Percentiles rank a stretch among this genome's conserved stretches.
These are phyloP conservation scores for Rhododendron henanense DNA, from an alignment of 148 eudicot genomes.

Conservation along the genomic window DNA sequence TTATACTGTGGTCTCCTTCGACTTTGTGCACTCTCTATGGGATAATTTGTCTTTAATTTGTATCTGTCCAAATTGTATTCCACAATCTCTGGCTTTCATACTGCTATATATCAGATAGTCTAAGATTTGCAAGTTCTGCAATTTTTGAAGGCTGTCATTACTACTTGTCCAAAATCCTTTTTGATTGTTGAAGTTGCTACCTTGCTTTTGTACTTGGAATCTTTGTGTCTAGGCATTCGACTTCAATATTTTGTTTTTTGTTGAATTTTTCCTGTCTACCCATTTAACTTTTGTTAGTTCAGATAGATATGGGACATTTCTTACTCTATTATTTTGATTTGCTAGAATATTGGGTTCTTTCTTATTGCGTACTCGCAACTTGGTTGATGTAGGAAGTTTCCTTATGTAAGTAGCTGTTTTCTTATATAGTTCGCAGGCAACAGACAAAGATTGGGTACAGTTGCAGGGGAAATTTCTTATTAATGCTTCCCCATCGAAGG, in stretches of 20 bases:
- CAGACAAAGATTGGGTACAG: constrained; percentile 80
- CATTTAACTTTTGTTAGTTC: not conserved
- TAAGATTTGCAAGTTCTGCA: not conserved
- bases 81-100: not conserved
- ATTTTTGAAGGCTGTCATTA: not conserved
- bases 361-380: not conserved
- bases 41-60: not conserved
- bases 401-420: not conserved
- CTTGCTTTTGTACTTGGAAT: not conserved
- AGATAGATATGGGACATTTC: not conserved
- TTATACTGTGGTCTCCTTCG: not conserved
- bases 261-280: not conserved
- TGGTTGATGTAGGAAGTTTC: not conserved
- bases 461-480: constrained; percentile 82
- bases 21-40: not conserved
- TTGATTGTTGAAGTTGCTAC: not conserved
- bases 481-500: constrained; percentile 63
- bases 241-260: not conserved
- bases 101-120: not conserved
- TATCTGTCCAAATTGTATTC: not conserved
- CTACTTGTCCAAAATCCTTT: not conserved
- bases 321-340: no score
- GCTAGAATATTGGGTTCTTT: not conserved
- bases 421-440: constrained; percentile 63
- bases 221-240: not conserved